These are phyloP conservation scores for Helicosporidium sp. DNA, from an alignment of 139 green algal genomes.

Conservation along the genomic window DNA sequence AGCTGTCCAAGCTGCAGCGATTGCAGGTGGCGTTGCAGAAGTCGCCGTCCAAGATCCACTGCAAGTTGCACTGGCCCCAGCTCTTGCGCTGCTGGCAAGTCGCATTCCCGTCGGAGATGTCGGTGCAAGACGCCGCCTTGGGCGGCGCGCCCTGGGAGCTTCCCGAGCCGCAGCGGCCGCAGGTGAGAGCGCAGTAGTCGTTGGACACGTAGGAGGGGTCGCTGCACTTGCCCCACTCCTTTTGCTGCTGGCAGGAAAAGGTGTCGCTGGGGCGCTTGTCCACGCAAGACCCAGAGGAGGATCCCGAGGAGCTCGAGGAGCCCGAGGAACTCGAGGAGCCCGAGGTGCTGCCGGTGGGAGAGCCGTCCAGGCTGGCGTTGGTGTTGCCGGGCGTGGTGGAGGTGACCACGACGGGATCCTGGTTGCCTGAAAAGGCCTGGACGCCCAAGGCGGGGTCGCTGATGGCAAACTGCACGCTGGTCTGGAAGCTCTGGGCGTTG, in stretches of 20 bases:
- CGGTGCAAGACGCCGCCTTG: not conserved
- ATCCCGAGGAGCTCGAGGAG: not conserved
- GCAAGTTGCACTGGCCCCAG: conserved; percentile 3
- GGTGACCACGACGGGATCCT: conserved; percentile 15
- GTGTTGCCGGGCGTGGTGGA: conserved; percentile 5
- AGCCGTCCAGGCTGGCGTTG: not conserved
- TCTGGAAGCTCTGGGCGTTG: conserved; percentile 4
- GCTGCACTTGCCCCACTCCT: conserved; percentile 22
- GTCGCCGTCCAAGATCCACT: not conserved
- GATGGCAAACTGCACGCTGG: conserved; percentile 25
- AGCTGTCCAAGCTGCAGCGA: not conserved
- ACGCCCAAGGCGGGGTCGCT: conserved; percentile 10
- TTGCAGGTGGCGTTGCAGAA: conserved; percentile 1
- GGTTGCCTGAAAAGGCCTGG: conserved; percentile 8
- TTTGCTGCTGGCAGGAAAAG: conserved; percentile 20
- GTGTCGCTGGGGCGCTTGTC: conserved; percentile 4
- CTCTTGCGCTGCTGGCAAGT: not conserved
- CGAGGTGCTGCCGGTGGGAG: not conserved
- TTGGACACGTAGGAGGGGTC: conserved; percentile 5
- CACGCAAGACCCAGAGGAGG: not conserved
- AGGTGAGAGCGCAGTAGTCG: conserved; percentile 14
- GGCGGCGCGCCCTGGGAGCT: not conserved
- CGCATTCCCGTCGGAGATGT: not conserved
- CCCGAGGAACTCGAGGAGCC: not conserved
- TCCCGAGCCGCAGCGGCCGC: not conserved